phyloP scores from a whole-genome alignment of 257 asterid species.

The Solanum phureja region DNA sequence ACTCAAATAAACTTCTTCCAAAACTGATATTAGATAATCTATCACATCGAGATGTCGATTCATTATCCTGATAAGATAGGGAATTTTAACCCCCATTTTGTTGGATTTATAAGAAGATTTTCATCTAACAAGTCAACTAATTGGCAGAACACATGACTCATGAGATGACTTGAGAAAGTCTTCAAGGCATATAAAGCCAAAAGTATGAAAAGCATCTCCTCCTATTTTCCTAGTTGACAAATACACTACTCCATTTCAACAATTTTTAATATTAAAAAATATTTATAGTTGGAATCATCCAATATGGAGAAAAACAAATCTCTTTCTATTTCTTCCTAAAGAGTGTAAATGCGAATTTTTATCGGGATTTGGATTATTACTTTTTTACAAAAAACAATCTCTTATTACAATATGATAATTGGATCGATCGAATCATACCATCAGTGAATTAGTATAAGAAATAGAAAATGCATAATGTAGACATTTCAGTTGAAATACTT shows the following conservation, averaged over 20 bases:
- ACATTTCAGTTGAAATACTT: not conserved
- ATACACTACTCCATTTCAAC: not conserved
- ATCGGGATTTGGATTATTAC: not conserved
- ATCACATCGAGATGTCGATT: not conserved
- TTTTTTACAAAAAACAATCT: not conserved
- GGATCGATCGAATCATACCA: not conserved
- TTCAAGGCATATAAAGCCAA: not conserved
- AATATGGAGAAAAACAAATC: not conserved
- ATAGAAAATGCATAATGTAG: not conserved
- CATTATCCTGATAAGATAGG: too few relatives aligned
- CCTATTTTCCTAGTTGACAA: not conserved
- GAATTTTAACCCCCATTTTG: too few relatives aligned
- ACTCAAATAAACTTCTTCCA: not conserved
- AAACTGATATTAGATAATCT: too few relatives aligned
- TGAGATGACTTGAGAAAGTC: not conserved
- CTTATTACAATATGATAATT: not conserved
- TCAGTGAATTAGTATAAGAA: not conserved
- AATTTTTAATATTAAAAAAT: not conserved
- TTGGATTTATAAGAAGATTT: not conserved
- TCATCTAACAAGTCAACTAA: not conserved
- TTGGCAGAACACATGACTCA: not conserved
- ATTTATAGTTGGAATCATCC: not conserved
- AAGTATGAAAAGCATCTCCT: not conserved
- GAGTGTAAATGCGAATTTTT: not conserved
- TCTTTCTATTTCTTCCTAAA: not conserved